Conservation (phyloP, 495 filamentous ascomycete genomes). For the Lophium mytilinum region DNA sequence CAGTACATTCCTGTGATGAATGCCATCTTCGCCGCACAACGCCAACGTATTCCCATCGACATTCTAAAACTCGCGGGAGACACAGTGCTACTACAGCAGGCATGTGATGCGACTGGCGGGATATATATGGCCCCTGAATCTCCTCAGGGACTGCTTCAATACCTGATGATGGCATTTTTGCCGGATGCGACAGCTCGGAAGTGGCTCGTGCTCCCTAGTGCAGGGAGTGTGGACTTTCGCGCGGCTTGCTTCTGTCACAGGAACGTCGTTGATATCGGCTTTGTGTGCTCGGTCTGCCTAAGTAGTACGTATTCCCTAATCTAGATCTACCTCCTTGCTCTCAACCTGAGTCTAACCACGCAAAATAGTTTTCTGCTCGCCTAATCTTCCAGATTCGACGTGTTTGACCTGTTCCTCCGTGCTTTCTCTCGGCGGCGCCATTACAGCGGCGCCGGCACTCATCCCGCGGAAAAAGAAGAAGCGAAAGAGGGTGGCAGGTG, state of each 20-base stretch:
- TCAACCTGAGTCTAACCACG: not conserved
- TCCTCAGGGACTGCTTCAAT: conserved; percentile 69
- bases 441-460: conserved; percentile 60
- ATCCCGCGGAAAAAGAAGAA: conserved; percentile 65
- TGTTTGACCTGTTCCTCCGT: conserved; percentile 90
- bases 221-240: conserved; percentile 88
- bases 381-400: conserved; percentile 38
- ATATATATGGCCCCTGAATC: conserved; percentile 68
- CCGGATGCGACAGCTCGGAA: conserved; percentile 60
- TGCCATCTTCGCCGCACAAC: conserved; percentile 86
- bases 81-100: conserved; percentile 91
- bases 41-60: conserved; percentile 79
- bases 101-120: conserved; percentile 79
- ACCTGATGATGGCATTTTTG: conserved; percentile 92
- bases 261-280: conserved; percentile 82
- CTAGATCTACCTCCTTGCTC: not conserved
- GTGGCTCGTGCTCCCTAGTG: conserved; percentile 64
- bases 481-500: conserved; percentile 49
- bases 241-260: conserved; percentile 97
- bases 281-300: conserved; percentile 90
- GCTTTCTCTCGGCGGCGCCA: conserved; percentile 67
- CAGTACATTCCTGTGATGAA: conserved; percentile 99
- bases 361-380: conserved; percentile 20
- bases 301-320: conserved; percentile 50
- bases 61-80: conserved; percentile 77